Evolutionary conservation across 2,329 filamentous ascomycete species (phyloP), one percentile per base, ranked within the genome.

Genomic region (Epichloe coenophiala): DNA sequence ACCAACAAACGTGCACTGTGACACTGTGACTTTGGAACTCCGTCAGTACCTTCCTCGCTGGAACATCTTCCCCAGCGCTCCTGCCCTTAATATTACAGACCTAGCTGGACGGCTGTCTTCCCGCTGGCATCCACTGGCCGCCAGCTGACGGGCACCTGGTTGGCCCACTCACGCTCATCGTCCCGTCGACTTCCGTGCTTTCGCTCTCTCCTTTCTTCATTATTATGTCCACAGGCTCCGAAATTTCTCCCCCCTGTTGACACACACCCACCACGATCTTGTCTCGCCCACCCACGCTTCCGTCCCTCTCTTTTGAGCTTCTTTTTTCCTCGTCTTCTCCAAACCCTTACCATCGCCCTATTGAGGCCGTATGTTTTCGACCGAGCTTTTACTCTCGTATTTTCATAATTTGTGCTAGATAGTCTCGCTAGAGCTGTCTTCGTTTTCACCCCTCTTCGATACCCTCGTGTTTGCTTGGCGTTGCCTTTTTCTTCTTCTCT

Each of bases 241-340:
- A 57, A 57, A 56, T 56, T 56, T 55, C 56, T 49, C 49, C 43
- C 49, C 49, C 54, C 54, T 48, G 21, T 21, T 38, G 33, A 46
- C 45, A 15, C 51, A 45, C 54, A 13, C 51, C 37, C 50, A 50
- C 54, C 52, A 51, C 54, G 52, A 52, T 53, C 51, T 47, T 50
- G 51, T 52, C 51, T 53, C 44, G 51, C 50, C 51, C 52, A 45
- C 54, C 50, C 51, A 53, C 54, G 53, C 51, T 48, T 50, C 49
- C 42, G 43, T 48, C 45, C 48, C 48, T 51, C 47, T 48, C 49
- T 47, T 50, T 50, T 21, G 49, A 44, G 45, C 41, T 49, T 54
- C 43, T n/a, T 44, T 43, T 52, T 42, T 45, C 44, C 31, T 39
- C 39, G 41, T n/a, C 51, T 37, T 45, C 43, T 42, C 21, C 11